phyloP scores from a whole-genome alignment of 768 basidiomycete species.

The Trametes elegans region DNA sequence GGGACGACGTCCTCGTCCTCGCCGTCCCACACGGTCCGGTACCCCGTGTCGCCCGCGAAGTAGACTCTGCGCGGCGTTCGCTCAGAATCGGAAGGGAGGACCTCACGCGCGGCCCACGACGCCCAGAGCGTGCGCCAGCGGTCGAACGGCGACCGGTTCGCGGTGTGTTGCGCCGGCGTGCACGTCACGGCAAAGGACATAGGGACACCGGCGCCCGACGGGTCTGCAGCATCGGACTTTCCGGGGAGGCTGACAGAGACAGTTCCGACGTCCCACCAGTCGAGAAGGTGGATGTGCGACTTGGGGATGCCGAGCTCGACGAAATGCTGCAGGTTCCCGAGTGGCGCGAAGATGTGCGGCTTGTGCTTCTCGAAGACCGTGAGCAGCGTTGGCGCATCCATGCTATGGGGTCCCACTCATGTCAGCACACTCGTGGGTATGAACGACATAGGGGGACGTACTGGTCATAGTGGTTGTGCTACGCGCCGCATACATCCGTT shows the following conservation, averaged over 20 bases:
- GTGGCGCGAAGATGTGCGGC: constrained; percentile 45
- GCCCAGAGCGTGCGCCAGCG: constrained; percentile 61
- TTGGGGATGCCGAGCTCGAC: constrained; percentile 30
- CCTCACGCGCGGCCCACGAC: constrained; percentile 60
- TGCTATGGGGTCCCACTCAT: constrained; percentile 18
- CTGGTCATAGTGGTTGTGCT: constrained; percentile 42
- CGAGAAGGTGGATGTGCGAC: constrained; percentile 40
- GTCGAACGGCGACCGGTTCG: constrained; percentile 49
- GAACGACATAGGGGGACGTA: neutral
- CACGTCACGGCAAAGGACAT: constrained; percentile 49
- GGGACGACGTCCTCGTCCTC: constrained; percentile 51
- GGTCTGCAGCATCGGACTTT: neutral
- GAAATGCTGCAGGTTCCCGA: constrained; percentile 42
- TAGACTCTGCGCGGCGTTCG: constrained; percentile 42
- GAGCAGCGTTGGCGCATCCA: constrained; percentile 34
- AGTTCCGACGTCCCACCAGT: constrained; percentile 48
- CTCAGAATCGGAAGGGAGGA: constrained; percentile 28
- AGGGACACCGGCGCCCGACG: neutral
- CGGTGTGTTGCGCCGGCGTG: constrained; percentile 66
- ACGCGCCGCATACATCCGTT: neutral
- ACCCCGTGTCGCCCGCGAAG: constrained; percentile 74
- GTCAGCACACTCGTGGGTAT: neutral
- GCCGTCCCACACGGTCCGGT: constrained; percentile 45
- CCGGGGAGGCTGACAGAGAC: constrained; percentile 30
- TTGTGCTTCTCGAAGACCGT: constrained; percentile 27